These are phyloP conservation scores for Tylopilus balloui DNA, from an alignment of 768 basidiomycete genomes.

Conservation along the genomic window DNA sequence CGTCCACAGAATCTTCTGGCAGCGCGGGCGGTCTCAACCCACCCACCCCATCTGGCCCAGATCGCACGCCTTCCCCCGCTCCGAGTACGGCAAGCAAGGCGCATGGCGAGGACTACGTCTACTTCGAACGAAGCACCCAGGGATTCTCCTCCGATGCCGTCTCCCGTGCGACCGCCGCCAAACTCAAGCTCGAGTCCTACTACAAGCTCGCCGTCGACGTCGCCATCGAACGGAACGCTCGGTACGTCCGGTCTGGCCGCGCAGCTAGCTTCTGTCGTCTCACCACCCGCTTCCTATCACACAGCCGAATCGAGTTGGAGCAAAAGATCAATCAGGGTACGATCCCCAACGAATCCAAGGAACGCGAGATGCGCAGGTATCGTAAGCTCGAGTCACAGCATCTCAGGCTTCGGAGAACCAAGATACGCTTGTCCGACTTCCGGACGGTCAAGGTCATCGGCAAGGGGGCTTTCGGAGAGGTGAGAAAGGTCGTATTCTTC, in stretches of 20 bases:
- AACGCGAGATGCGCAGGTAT: constrained; percentile 81
- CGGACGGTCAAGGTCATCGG: constrained; percentile 97
- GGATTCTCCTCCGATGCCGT: constrained; percentile 84
- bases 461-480: constrained; percentile 98
- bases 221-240: constrained; percentile 91
- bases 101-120: constrained; percentile 68
- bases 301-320: constrained; percentile 85
- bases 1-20: constrained; percentile 26
- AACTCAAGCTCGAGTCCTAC: constrained; percentile 94
- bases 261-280: background rate
- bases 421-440: constrained; percentile 92
- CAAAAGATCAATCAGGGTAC: constrained; percentile 73
- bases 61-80: constrained; percentile 29
- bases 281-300: background rate
- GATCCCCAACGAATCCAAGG: constrained; percentile 76
- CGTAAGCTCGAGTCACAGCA: constrained; percentile 86
- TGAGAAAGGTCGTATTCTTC: constrained; percentile 30
- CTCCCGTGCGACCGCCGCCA: constrained; percentile 87
- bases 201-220: constrained; percentile 98
- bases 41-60: constrained; percentile 16
- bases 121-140: constrained; percentile 84
- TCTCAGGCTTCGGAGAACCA: constrained; percentile 87
- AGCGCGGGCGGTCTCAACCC: constrained; percentile 18
- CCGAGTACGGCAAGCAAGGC: constrained; percentile 29
- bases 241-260: constrained; percentile 44